Evolutionary conservation across 176 grass and related monocot genomes (phyloP).

Genomic region (Eragrostis curvula): DNA sequence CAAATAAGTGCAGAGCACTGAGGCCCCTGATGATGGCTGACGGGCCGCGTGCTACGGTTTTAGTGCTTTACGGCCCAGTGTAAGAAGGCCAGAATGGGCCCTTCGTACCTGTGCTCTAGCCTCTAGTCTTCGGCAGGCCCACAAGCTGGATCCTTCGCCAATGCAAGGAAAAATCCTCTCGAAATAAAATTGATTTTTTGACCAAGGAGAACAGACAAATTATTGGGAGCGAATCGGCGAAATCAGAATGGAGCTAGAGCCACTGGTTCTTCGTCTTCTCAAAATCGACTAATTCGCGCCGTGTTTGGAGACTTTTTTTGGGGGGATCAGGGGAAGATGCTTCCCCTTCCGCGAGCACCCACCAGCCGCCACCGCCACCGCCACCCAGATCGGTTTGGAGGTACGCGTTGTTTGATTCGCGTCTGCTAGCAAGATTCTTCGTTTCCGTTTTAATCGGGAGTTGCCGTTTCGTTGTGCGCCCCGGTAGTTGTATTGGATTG

Average conservation of each 20-base stretch:
- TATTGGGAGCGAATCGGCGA: background rate
- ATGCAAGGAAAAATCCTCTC: no score
- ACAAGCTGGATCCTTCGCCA: background rate
- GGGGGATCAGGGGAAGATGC: background rate
- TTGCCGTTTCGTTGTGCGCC: background rate
- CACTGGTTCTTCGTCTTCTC: background rate
- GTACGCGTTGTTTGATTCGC: background rate
- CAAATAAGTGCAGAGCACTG: no score
- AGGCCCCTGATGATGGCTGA: no score
- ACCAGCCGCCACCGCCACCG: background rate
- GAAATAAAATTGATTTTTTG: no score
- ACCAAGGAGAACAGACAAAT: background rate
- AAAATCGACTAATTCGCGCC: background rate
- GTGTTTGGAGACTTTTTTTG: background rate
- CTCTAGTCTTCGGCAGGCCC: background rate
- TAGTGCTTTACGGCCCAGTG: no score
- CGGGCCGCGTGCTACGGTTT: no score
- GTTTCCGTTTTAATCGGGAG: background rate
- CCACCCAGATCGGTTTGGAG: constrained; percentile 6
- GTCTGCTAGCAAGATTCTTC: constrained; percentile 6
- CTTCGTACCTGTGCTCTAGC: background rate
- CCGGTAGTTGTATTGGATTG: background rate
- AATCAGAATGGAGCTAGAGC: background rate
- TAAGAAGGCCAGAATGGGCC: no score
- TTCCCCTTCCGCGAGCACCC: background rate